phyloP scores from a whole-genome alignment of 2,329 filamentous ascomycete genomes.

The Raffaelea ambrosiae region DNA sequence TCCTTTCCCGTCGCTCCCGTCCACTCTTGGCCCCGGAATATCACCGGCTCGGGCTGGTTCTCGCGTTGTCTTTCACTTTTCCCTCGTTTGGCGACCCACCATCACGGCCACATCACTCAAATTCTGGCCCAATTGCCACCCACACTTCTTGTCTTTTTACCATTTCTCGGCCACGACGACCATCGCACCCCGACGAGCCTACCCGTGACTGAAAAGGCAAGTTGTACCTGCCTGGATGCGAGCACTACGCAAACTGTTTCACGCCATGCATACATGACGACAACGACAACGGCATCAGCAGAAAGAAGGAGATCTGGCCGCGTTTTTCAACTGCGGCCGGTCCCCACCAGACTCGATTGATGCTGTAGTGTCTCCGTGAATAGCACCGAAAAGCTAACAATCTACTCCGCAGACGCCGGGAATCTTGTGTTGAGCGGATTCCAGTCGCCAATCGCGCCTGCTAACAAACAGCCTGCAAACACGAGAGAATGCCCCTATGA shows the following conservation, averaged over 20 bases:
- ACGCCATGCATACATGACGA: not conserved
- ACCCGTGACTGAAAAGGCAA: no score
- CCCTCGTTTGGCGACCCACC: not conserved
- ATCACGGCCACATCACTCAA: not conserved
- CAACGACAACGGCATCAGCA: not conserved
- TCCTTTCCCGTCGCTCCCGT: not conserved
- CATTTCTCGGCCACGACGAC: not conserved
- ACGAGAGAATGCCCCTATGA: no score
- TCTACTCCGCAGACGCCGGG: no score
- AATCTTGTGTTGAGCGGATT: no score
- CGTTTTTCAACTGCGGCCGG: no score
- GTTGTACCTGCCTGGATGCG: not conserved
- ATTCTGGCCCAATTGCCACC: slow-evolving; percentile 6
- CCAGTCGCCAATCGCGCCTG: no score
- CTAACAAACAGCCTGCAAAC: no score
- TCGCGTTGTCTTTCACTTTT: slow-evolving; percentile 6
- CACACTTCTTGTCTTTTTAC: not conserved
- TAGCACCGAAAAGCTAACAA: no score
- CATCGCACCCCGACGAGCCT: not conserved
- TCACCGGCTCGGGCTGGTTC: slow-evolving; percentile 8
- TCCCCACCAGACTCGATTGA: no score
- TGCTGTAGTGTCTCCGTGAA: no score
- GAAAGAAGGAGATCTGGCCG: not conserved
- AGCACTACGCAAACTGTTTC: not conserved
- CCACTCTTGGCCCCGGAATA: not conserved